These are phyloP conservation scores for Spinacia oleracea DNA, from an alignment of 179 eudicot species.

Conservation along the genomic window DNA sequence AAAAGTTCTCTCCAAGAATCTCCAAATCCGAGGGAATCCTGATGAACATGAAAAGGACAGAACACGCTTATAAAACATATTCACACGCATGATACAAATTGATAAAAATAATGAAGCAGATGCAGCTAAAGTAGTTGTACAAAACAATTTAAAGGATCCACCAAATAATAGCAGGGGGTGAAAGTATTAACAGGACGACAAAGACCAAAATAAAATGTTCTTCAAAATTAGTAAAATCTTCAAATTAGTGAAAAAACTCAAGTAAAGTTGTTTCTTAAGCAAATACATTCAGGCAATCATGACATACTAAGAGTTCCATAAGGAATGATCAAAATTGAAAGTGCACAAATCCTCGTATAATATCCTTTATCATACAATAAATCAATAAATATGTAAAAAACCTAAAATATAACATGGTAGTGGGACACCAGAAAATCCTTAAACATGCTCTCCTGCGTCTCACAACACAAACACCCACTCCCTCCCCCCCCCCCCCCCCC, in stretches of 20 bases:
- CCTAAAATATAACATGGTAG: neutral
- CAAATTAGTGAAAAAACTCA: neutral
- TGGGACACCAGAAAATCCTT: neutral
- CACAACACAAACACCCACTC: no score
- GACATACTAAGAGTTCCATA: neutral
- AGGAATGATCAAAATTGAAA: neutral
- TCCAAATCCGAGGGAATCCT: slow-evolving; percentile 74
- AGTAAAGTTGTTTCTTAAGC: neutral
- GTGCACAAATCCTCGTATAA: no score
- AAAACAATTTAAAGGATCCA: slow-evolving; percentile 1
- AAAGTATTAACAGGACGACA: neutral
- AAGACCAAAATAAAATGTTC: neutral
- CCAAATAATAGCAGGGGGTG: neutral
- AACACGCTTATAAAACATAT: neutral
- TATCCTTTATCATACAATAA: neutral
- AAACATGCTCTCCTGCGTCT: no score
- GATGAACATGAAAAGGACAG: slow-evolving; percentile 24
- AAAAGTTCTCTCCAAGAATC: slow-evolving; percentile 98
- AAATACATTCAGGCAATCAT: neutral
- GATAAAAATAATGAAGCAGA: neutral
- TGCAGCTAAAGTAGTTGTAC: slow-evolving; percentile 2
- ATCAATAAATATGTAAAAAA: neutral
- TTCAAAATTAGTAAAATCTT: neutral
- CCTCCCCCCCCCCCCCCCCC: neutral
- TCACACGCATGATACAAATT: slow-evolving; percentile 10